A percentile compares a stretch with the other conserved stretches of the same genome.
Conservation (phyloP, 495 filamentous ascomycete genomes). For the Trichodelitschia bisporula region DNA sequence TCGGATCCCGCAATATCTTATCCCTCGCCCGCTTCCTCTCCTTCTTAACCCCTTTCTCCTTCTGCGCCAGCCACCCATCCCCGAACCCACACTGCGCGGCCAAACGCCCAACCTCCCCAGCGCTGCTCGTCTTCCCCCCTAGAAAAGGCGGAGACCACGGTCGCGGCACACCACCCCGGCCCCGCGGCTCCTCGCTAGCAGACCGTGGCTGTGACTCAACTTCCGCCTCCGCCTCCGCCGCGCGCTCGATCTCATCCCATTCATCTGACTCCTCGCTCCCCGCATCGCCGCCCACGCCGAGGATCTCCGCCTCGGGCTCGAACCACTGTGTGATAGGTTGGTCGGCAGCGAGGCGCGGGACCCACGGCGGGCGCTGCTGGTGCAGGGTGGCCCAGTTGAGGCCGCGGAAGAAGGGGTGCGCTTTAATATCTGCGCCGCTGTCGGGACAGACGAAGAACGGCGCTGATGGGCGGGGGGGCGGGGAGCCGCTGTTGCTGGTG, state of each 20-base stretch:
- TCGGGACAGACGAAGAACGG: constrained; percentile 41
- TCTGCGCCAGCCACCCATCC: no score
- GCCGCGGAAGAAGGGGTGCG: constrained; percentile 18
- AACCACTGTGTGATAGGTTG: constrained; percentile 74
- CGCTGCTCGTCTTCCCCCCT: not conserved
- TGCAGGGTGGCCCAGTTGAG: constrained; percentile 23
- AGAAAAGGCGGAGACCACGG: not conserved
- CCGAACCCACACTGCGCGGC: no score
- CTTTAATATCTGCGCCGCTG: constrained; percentile 20
- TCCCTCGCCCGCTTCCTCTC: constrained; percentile 54
- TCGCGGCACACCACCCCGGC: not conserved
- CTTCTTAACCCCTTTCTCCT: constrained; percentile 20
- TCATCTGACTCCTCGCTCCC: constrained; percentile 13
- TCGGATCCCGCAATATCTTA: constrained; percentile 47
- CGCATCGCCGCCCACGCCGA: constrained; percentile 17
- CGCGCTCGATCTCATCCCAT: constrained; percentile 22
- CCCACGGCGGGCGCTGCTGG: constrained; percentile 41
- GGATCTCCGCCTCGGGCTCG: constrained; percentile 47
- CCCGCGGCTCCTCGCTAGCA: no score
- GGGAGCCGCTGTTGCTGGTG: constrained; percentile 5
- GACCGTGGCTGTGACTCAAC: not conserved
- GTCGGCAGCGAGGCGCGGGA: constrained; percentile 40
- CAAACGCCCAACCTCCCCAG: not conserved
- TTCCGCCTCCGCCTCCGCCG: constrained; percentile 3
- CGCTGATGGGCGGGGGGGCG: not conserved